Base-by-base conservation (phyloP, 768 basidiomycete genomes). In the Rhodotorula sphaerocarpa region DNA sequence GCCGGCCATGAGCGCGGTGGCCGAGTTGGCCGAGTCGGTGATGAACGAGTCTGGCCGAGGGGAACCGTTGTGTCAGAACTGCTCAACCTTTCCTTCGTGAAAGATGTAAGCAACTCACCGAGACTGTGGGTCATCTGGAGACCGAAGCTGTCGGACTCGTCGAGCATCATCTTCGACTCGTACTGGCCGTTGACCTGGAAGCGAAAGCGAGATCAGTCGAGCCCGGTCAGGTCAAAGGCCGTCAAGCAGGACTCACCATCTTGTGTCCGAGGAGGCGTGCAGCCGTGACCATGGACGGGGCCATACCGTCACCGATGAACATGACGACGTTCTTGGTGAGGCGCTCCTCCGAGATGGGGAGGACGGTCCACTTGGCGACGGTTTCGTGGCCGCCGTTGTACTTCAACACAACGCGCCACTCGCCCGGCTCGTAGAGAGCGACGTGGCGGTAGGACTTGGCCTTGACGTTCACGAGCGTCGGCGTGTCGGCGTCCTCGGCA, bases 201-300 rank as follows among this genome's bases (percentile, higher is more conserved):
- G 36, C 36, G 9, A 9, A 39, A 39, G 36, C n/a, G n/a, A n/a
- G n/a, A n/a, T n/a, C n/a, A n/a, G n/a, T n/a, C n/a, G n/a, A n/a
- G n/a, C n/a, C n/a, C n/a, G n/a, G n/a, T n/a, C n/a, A n/a, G n/a
- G n/a, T n/a, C n/a, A n/a, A n/a, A n/a, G n/a, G n/a, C n/a, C n/a
- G n/a, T n/a, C n/a, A n/a, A n/a, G n/a, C n/a, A 9, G 36, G 36
- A 9, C 36, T 39, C 16, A 39, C 36, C 15, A 69, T 71, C 71
- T 77, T 78, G 74, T 78, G 77, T 2, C 72, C 76, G 20, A 78
- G 61, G 43, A 78, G 62, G 16, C 77, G 70, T 14, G 77, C 77
- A 34, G 77, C 77, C 15, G 75, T 73, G 51, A 75, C 67, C 73
- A 73, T 73, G 16, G 63, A 63, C 28, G 60, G 50, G 20, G 70